Evolutionary conservation across 2,329 filamentous ascomycete genomes (phyloP).

Genomic region (Colletotrichum spaethianum): DNA sequence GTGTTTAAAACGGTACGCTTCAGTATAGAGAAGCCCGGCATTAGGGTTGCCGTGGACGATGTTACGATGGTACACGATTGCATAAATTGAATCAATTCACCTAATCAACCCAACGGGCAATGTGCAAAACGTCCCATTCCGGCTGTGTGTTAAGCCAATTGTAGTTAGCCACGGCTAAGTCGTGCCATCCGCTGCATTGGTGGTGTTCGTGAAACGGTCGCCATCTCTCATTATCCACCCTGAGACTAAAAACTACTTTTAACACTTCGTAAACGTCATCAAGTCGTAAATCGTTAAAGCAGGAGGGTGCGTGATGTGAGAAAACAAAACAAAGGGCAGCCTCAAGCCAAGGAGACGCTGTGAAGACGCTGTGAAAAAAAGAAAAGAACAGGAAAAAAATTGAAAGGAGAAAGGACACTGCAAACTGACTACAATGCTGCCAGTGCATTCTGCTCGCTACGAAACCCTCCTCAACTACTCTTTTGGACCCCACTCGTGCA

Average conservation of each 20-base stretch:
- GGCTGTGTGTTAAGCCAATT: neutral
- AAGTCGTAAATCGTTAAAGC: neutral
- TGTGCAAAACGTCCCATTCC: too few species aligned
- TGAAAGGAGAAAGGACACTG: neutral
- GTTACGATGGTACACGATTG: constrained; percentile 40
- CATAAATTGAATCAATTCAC: constrained; percentile 41
- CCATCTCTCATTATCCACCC: neutral
- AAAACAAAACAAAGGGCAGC: neutral
- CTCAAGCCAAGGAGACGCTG: neutral
- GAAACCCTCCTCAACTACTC: neutral
- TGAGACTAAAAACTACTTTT: neutral
- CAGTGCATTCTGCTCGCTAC: neutral
- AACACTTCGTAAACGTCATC: neutral
- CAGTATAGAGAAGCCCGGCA: constrained; percentile 38
- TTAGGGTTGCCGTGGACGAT: constrained; percentile 31
- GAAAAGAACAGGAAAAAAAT: neutral
- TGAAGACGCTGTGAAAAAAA: neutral
- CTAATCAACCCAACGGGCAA: constrained; percentile 13
- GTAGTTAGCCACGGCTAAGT: neutral
- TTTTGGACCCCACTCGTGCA: neutral
- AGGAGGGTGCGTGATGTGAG: too few species aligned
- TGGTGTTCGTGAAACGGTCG: neutral
- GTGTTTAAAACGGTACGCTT: constrained; percentile 25
- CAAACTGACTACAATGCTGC: neutral
- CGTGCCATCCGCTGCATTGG: too few species aligned